Base-by-base conservation (phyloP, 208 protist genomes). In the Crithidia bombi region DNA sequence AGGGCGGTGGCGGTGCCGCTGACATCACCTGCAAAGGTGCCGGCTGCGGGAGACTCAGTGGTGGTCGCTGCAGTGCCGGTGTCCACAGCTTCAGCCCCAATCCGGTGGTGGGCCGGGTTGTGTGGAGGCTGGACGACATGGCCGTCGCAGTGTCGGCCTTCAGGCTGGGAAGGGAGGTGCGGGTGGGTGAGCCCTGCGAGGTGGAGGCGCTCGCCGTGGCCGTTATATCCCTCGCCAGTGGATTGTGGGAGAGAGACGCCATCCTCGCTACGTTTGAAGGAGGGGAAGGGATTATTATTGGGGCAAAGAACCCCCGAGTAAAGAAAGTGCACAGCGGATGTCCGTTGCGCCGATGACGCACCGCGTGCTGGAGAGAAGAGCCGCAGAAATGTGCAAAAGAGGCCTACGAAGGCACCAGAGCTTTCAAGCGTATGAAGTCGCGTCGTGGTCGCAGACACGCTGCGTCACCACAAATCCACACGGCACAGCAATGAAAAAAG, bases 1-100 rank as follows among this genome's bases (percentile, higher is more conserved):
- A 2, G 23, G n/a, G 15, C 12, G 41, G 61, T 21, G 30, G 43
- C 30, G 10, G 44, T 17, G 21, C 21, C 25, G 21, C 5, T 28
- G 43, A 35, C 26, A 19, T 30, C 15, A 21, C 23, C 39, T 11
- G 56, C 17, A 41, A 30, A 7, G 14, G 26, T 19, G 46, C 3
- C 15, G 61, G 32, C 25, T 33, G 25, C 1, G 61, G 35, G 0
- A 28, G 10, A 21, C 23, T 50, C 39, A 3, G 57, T 12, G 39
- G 43, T 19, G 58, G 41, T 15, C 33, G 46, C 2, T 6, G 21
- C 33, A 66, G 21, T 5, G 5, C 23, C 30, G 61, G 61, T 47
- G 15, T 56, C 61, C 61, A 66, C 44, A 56, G 21, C 33, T 66
- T 66, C 19, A 56, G 39, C 58, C 43, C 57, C 30, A 50, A 47